Evolutionary conservation across 2,329 filamentous ascomycete genomes (phyloP), one percentile per base, ranked within the genome.

Genomic region (Aurifilum marmelostoma): DNA sequence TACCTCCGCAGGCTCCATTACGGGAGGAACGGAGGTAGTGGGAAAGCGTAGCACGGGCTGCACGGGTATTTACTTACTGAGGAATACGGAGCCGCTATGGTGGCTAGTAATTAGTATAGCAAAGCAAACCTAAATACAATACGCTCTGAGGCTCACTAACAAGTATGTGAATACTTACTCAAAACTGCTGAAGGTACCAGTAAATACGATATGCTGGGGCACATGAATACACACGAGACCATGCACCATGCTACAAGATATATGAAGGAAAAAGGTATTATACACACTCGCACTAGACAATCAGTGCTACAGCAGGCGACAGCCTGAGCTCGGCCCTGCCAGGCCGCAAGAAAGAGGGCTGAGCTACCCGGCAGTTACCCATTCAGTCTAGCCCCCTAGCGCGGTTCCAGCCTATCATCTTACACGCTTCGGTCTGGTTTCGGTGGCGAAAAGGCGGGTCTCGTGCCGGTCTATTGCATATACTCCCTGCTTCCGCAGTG

Each of bases 321-420:
- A 47, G 41, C 41, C 29, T 29, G 12, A 27, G 12, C 21, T 39
- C 59, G n/a, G 41, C 61, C 41, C 27, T 43, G 32, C 50, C 27
- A 43, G 41, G n/a, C 41, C 12, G 11, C 27, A 60, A 50, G 24
- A 29, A 39, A 52, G 16, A 34, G 32, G 27, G 7, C 34, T 27
- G 12, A 39, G 2, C 11, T 11, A 29, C 39, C n/a, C 43, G 56
- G 65, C 63, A 65, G 56, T 54, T 67, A 18, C 58, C 58, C 9
- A 9, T 62, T 54, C 34, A n/a, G 65, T 37, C 41, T 62, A 62
- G 58, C 65, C 43, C 37, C 37, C 37, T 11, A 11, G 37, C 5
- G n/a, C 2, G 4, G 29, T 14, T 8, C 43, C 32, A n/a, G 43
- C 65, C 65, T 50, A 67, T 67, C 24, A 56, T 67, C 65, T 67